Conservation (phyloP, 2,329 filamentous ascomycete genomes). For the Arthrobotrys pseudoclavata region DNA sequence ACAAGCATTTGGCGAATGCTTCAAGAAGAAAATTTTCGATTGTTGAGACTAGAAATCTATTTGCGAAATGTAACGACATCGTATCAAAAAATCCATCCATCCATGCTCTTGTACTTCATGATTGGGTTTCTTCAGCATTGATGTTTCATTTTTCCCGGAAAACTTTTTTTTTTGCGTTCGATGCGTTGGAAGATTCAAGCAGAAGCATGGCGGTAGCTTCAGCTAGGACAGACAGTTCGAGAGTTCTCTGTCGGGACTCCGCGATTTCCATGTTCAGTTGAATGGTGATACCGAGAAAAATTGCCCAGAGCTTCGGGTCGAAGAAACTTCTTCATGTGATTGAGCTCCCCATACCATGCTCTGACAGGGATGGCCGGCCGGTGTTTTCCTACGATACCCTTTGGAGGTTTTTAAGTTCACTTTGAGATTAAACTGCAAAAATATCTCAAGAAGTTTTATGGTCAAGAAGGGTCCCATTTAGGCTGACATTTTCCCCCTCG, state of each 20-base stretch:
- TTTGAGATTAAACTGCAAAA: constrained; percentile 18
- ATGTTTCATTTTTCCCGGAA: constrained; percentile 4
- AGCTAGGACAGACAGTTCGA: constrained; percentile 2
- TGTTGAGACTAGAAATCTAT: not conserved
- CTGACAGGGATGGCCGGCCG: constrained; percentile 19
- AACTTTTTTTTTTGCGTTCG: not conserved
- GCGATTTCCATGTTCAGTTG: constrained; percentile 7
- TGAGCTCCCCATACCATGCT: constrained; percentile 1
- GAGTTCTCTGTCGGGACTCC: constrained; percentile 6
- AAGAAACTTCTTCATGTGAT: constrained; percentile 19
- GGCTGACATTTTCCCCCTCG: constrained; percentile 10
- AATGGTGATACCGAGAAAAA: constrained; percentile 9
- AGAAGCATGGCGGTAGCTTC: not conserved
- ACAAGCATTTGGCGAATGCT: constrained; percentile 15
- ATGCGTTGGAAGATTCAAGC: not conserved
- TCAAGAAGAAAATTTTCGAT: not conserved
- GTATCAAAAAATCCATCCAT: not conserved
- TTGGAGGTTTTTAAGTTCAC: constrained; percentile 1
- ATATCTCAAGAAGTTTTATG: constrained; percentile 19
- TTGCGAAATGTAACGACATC: constrained; percentile 6
- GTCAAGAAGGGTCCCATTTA: not conserved
- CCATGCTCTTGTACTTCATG: not conserved
- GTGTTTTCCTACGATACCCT: constrained; percentile 13
- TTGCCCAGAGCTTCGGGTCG: constrained; percentile 6
- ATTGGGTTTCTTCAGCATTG: not conserved